Evolutionary conservation across 148 eudicot species (phyloP).

Genomic region (Chenopodium suecicum): DNA sequence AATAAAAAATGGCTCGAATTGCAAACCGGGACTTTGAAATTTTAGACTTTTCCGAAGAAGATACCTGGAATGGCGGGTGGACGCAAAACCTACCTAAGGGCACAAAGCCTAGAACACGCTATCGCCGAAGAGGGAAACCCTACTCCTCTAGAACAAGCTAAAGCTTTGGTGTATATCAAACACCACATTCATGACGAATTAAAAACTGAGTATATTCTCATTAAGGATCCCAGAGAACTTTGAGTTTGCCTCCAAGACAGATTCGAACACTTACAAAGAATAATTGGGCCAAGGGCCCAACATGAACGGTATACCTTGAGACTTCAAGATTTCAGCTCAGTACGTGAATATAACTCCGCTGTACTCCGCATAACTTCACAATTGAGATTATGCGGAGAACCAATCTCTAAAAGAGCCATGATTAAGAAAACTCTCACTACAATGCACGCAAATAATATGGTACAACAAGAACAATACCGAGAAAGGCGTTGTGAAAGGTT

Average conservation of each 20-base stretch:
- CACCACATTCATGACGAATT: not conserved
- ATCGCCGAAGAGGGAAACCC: not conserved
- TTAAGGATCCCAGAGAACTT: not conserved
- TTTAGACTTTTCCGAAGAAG: not conserved
- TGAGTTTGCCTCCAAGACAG: not conserved
- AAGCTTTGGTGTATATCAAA: not conserved
- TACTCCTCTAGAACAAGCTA: no score
- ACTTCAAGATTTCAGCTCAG: conserved; percentile 4
- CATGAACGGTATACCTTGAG: not conserved
- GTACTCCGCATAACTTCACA: not conserved
- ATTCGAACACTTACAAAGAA: not conserved
- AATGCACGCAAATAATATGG: not conserved
- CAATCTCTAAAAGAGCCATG: not conserved
- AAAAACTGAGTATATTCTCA: not conserved
- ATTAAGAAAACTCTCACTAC: conserved; percentile 2
- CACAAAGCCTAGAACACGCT: not conserved
- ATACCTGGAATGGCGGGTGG: conserved; percentile 6
- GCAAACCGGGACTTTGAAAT: conserved; percentile 5
- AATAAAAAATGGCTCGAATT: not conserved
- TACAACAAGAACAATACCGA: no score
- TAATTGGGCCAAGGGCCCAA: not conserved
- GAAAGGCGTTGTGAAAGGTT: no score
- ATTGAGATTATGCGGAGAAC: conserved; percentile 4
- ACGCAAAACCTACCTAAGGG: not conserved
- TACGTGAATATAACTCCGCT: not conserved